Base-by-base conservation (phyloP, 1,284 basidiomycete genomes). In the Ceratobasidium sp. region DNA sequence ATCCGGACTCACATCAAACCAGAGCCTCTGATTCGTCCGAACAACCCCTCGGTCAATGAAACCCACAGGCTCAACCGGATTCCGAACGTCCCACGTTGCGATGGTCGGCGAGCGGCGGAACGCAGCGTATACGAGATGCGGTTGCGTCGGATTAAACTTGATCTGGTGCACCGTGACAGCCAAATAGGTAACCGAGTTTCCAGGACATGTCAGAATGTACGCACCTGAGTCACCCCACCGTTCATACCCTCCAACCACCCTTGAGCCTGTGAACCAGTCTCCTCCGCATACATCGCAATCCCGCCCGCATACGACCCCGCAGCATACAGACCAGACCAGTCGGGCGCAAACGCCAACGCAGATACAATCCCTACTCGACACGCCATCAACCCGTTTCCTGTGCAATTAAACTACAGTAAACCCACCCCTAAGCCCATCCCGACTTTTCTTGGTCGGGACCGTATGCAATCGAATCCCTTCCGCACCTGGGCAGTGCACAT, bases 381-480 rank as follows among this genome's bases (percentile, higher is more conserved):
- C 22, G 24, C 2, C 11, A 9, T 49, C 16, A 22, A 49, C 48
- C 6, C n/a, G n/a, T 24, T n/a, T 41, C 11, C 27, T 64, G 16
- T 16, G 2, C 13, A 43, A 34, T 13, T 34, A 59, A 75, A 75
- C 64, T 71, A 27, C 64, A 6, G 39, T 7, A 8, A 29, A 72
- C 77, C 9, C 77, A 91, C 95, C 95, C 86, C 94, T 95, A 73
- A 96, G 84, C 0, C 94, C 95, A 74, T 92, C 90, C 78, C 88
- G 89, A 77, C 91, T 93, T 79, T 91, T 92, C 80, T 91, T 91
- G 0, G 89, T 90, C 1, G 90, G 88, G 0, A 89, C 89, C 0
- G 92, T 95, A n/a, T 85, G 86, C 5, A 96, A 79, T 1, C 95
- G 87, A 0, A 86, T 88, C 0, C 93, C 93, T 79, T 88, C 86